Evolutionary conservation across 441 rosid genomes (phyloP).

Genomic region (Populus trichocarpa): DNA sequence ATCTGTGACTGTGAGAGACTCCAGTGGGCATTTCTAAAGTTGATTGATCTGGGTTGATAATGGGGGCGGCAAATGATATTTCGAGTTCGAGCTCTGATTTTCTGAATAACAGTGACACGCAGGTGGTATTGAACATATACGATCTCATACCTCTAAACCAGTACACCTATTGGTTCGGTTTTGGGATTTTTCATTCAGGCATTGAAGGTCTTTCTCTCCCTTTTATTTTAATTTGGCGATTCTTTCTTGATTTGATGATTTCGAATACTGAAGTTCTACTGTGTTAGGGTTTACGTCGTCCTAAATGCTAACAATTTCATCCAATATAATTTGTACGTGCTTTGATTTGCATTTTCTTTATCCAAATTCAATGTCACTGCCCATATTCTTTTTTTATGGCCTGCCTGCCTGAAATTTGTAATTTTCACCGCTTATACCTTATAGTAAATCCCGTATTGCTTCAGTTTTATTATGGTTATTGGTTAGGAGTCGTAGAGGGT

Average conservation of each 20-base stretch:
- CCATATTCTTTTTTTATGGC: not conserved
- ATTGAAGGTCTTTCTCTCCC: constrained; percentile 53
- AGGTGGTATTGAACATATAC: constrained; percentile 69
- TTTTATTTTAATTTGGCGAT: not conserved
- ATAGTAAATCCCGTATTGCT: too few species aligned
- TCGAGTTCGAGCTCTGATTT: constrained; percentile 28
- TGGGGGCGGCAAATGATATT: constrained; percentile 33
- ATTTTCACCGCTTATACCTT: too few species aligned
- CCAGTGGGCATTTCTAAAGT: not conserved
- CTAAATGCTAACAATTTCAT: not conserved
- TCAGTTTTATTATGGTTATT: not conserved
- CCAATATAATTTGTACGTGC: not conserved
- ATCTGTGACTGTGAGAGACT: not conserved
- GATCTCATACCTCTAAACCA: constrained; percentile 87
- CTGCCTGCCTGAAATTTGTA: not conserved
- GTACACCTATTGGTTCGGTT: constrained; percentile 86
- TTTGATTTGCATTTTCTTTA: not conserved
- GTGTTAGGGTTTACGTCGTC: not conserved
- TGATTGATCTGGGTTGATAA: constrained; percentile 3
- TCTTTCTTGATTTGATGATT: not conserved
- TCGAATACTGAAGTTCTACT: not conserved
- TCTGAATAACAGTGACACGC: constrained; percentile 17
- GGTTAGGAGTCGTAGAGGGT: not conserved
- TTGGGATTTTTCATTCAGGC: constrained; percentile 95
- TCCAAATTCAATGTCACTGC: too few species aligned